Evolutionary conservation across 768 basidiomycete genomes (phyloP).

Genomic region (Phanerochaete sordida): DNA sequence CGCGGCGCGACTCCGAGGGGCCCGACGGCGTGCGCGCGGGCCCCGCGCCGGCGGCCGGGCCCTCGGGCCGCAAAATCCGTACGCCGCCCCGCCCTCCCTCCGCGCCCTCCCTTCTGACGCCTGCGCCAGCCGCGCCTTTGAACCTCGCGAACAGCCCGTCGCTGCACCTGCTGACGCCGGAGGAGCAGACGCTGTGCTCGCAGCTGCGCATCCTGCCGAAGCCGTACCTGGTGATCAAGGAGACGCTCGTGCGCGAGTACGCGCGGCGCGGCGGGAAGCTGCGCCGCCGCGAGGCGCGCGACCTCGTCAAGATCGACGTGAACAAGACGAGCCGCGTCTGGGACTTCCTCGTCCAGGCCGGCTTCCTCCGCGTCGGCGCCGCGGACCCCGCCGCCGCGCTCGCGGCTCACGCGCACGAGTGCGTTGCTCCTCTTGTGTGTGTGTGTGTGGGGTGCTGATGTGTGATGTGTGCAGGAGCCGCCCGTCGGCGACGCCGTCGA

Average conservation of each 20-base stretch:
- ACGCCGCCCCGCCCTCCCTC: too few species aligned
- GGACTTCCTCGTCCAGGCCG: conserved; percentile 88
- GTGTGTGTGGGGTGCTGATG: not conserved
- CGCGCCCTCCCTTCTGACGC: too few species aligned
- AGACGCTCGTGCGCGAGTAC: conserved; percentile 91
- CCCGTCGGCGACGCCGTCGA: conserved; percentile 24
- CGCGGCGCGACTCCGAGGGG: conserved; percentile 47
- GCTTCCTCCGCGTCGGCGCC: conserved; percentile 63
- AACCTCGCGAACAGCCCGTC: conserved; percentile 90
- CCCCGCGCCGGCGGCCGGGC: conserved; percentile 5
- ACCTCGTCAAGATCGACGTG: conserved; percentile 89
- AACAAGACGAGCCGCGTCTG: conserved; percentile 91
- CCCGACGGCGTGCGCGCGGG: conserved; percentile 52
- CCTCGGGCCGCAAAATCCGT: conserved; percentile 40
- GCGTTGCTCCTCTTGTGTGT: not conserved
- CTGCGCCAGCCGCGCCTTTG: conserved; percentile 66
- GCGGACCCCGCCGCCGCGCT: conserved; percentile 15
- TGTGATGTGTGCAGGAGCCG: conserved; percentile 10
- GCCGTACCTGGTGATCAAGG: conserved; percentile 94
- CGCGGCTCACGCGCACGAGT: not conserved
- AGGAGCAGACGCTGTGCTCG: conserved; percentile 87
- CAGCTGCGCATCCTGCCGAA: conserved; percentile 88
- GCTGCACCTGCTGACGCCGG: conserved; percentile 82
- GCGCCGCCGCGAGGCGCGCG: conserved; percentile 82
- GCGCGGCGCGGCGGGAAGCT: conserved; percentile 86